A percentile compares a stretch with the other conserved stretches of the same genome.
phyloP scores from a whole-genome alignment of 2,329 filamentous ascomycete species.

The Pseudogymnoascus pannorum region DNA sequence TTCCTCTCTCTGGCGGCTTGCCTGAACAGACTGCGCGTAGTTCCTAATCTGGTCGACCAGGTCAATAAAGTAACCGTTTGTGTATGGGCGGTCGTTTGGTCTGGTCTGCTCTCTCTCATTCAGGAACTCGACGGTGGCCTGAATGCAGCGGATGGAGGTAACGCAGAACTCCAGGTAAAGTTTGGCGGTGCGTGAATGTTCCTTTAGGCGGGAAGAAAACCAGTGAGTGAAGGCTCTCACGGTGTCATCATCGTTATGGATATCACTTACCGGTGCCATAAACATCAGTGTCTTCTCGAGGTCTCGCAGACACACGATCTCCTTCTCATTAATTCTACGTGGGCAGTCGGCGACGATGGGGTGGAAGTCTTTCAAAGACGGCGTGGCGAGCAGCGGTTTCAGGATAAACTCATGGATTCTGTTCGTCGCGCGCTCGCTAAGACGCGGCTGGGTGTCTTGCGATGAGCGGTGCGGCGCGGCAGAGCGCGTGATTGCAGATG shows the following conservation, averaged over 20 bases:
- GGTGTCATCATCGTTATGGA: conserved; percentile 44
- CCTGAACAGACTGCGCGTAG: conserved; percentile 78
- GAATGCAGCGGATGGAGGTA: conserved; percentile 81
- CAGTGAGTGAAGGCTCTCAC: conserved; percentile 62
- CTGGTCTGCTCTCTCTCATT: conserved; percentile 80
- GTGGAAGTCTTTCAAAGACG: conserved; percentile 71
- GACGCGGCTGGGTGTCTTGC: conserved; percentile 45
- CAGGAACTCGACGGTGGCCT: conserved; percentile 79
- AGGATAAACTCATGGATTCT: conserved; percentile 76
- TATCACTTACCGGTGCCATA: conserved; percentile 83
- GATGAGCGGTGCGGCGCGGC: conserved; percentile 41
- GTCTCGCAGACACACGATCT: conserved; percentile 86
- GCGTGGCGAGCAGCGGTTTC: conserved; percentile 66
- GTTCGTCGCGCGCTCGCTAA: conserved; percentile 63
- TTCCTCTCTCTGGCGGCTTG: conserved; percentile 60
- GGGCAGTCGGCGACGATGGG: conserved; percentile 72
- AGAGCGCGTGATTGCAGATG: conserved; percentile 56
- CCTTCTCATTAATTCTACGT: conserved; percentile 69
- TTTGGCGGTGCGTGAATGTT: conserved; percentile 62
- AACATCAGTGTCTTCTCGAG: conserved; percentile 90
- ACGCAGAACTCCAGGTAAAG: conserved; percentile 84
- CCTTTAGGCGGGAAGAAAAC: conserved; percentile 59
- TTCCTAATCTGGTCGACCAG: conserved; percentile 87
- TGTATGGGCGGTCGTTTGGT: conserved; percentile 82
- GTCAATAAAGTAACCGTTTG: conserved; percentile 94